A percentile compares a stretch with the other conserved stretches of the same genome.
These are phyloP conservation scores for Rhizopogon vesiculosus DNA, from an alignment of 768 basidiomycete species.

Conservation along the genomic window DNA sequence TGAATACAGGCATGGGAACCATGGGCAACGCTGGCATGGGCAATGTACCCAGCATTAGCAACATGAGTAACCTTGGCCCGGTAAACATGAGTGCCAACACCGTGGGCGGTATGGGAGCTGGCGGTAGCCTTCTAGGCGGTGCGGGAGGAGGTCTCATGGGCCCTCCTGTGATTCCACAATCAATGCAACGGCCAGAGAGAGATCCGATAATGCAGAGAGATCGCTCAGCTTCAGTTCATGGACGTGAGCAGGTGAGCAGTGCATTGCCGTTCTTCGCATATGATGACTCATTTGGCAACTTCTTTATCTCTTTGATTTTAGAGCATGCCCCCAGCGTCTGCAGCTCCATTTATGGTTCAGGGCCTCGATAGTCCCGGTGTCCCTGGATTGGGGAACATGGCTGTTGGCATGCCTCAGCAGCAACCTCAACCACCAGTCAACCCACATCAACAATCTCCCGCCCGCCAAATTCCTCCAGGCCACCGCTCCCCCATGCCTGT, in stretches of 20 bases:
- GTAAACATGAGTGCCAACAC: slow-evolving; percentile 15
- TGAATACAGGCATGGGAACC: slow-evolving; percentile 11
- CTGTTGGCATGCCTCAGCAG: slow-evolving; percentile 13
- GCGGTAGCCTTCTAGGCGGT: slow-evolving; percentile 22
- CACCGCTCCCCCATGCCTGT: slow-evolving; percentile 19
- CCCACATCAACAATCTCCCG: slow-evolving; percentile 21
- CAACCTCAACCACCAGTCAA: slow-evolving; percentile 19
- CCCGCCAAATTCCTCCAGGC: slow-evolving; percentile 11
- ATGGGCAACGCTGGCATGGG: slow-evolving; percentile 9
- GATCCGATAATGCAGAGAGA: slow-evolving; percentile 24
- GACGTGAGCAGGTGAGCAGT: slow-evolving; percentile 20
- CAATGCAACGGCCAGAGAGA: slow-evolving; percentile 18
- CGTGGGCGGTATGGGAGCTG: slow-evolving; percentile 14
- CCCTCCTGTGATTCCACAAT: slow-evolving; percentile 30
- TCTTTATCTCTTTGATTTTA: slow-evolving; percentile 5
- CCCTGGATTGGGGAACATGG: slow-evolving; percentile 5
- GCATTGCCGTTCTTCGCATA: background rate
- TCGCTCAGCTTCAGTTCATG: slow-evolving; percentile 15
- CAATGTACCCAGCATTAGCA: slow-evolving; percentile 11
- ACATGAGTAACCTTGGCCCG: slow-evolving; percentile 13
- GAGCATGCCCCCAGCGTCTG: slow-evolving; percentile 20
- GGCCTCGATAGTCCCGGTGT: slow-evolving; percentile 13
- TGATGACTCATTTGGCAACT: background rate
- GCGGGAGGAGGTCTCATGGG: slow-evolving; percentile 33
- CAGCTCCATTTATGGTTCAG: slow-evolving; percentile 16